phyloP scores from a whole-genome alignment of 805 yeast genomes.

The Starmerella tilneyi region DNA sequence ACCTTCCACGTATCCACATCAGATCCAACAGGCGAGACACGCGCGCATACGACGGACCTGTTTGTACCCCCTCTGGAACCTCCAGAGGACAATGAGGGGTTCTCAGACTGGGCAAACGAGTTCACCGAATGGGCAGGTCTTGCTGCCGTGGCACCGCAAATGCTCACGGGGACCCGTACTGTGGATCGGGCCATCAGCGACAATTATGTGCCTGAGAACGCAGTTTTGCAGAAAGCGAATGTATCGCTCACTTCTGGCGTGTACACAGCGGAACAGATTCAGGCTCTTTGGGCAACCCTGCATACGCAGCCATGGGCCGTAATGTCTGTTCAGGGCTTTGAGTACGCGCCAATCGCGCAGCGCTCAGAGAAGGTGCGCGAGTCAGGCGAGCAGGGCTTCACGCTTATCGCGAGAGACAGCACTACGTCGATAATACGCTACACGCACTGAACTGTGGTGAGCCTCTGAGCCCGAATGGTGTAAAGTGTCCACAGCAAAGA shows the following conservation, averaged over 20 bases:
- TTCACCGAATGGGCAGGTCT: conserved; percentile 23
- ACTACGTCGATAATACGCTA: neutral
- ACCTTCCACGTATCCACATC: conserved; percentile 3
- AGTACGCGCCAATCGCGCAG: conserved; percentile 9
- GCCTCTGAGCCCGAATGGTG: too few species aligned
- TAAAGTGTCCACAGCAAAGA: too few species aligned
- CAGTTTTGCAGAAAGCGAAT: neutral
- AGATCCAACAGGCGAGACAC: neutral
- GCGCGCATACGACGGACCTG: too few species aligned
- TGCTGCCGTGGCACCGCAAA: conserved; percentile 7
- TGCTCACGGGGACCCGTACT: conserved; percentile 2
- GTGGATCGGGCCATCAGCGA: conserved; percentile 15
- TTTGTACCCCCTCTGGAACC: conserved; percentile 7
- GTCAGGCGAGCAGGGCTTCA: conserved; percentile 11
- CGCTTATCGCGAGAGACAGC: conserved; percentile 2
- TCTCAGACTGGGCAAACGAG: conserved; percentile 23
- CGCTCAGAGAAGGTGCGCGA: conserved; percentile 1
- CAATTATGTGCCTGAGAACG: conserved; percentile 5
- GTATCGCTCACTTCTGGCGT: conserved; percentile 2
- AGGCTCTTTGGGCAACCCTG: conserved; percentile 4
- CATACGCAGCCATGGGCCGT: conserved; percentile 10
- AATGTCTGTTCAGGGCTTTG: conserved; percentile 15
- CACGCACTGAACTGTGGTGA: neutral
- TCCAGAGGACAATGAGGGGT: conserved; percentile 5
- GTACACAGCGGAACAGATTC: neutral